phyloP scores from a whole-genome alignment of 2,329 filamentous ascomycete species.

The Botrytis fragariae region DNA sequence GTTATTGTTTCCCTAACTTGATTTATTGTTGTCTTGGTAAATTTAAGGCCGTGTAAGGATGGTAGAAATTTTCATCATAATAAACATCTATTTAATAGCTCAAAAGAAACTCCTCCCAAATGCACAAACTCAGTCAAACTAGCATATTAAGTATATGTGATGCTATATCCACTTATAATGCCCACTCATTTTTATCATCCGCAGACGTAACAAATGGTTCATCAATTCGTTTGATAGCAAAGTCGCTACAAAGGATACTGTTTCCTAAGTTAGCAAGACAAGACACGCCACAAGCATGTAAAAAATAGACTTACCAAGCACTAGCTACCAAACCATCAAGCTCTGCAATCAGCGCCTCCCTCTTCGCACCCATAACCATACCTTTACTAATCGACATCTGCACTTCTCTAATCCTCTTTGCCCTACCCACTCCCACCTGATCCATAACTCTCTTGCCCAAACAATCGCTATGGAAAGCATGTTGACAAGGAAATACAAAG shows the following conservation, averaged over 20 bases:
- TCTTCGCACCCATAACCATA: conserved; percentile 63
- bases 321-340: conserved; percentile 88
- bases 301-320: conserved; percentile 64
- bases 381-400: conserved; percentile 81
- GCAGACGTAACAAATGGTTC: conserved; percentile 79
- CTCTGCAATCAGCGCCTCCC: conserved; percentile 82
- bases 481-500: conserved; percentile 98
- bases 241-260: conserved; percentile 90
- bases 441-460: conserved; percentile 82
- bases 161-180: conserved; percentile 35
- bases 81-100: not conserved
- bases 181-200: conserved; percentile 81
- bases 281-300: not conserved
- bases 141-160: not conserved
- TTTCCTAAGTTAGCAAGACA: conserved; percentile 18
- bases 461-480: conserved; percentile 96
- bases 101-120: not conserved
- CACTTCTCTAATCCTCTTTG: conserved; percentile 78
- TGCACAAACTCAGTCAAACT: not conserved
- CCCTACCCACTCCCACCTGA: conserved; percentile 71
- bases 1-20: not conserved
- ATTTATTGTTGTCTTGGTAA: not conserved
- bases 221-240: conserved; percentile 91
- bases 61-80: not conserved
- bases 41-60: not conserved